These are phyloP conservation scores for Arthrocladium fulminans DNA, from an alignment of 2,329 filamentous ascomycete genomes.

Conservation along the genomic window DNA sequence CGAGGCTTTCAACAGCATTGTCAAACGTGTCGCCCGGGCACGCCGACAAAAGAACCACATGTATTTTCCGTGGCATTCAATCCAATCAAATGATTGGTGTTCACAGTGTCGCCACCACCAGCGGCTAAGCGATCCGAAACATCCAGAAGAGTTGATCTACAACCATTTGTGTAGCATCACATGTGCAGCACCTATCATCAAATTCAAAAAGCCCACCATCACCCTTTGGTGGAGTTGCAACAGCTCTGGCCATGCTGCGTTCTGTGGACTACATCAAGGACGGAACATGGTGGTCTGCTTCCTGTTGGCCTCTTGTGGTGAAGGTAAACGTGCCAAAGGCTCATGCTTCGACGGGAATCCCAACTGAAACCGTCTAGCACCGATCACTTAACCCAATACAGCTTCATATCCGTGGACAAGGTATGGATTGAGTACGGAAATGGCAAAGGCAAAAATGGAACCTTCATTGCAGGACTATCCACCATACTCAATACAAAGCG, in stretches of 20 bases:
- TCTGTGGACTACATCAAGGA: not conserved
- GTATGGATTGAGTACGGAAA: not conserved
- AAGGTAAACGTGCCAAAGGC: not conserved
- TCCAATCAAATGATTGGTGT: not conserved
- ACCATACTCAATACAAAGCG: no score
- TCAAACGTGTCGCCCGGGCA: not conserved
- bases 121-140: not conserved
- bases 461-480: no score
- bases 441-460: not conserved
- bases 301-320: not conserved
- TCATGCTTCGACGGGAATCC: no score
- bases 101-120: not conserved
- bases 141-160: not conserved
- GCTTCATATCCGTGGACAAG: not conserved
- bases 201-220: no score
- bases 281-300: not conserved
- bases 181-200: not conserved
- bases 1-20: not conserved
- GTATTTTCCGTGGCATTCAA: not conserved
- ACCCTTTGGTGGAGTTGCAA: not conserved
- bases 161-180: not conserved
- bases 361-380: no score
- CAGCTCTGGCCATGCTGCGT: not conserved
- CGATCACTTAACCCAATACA: not conserved
- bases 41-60: not conserved